A percentile compares a stretch with the other conserved stretches of the same genome.
Conservation (phyloP, 2,329 filamentous ascomycete species). For the Leptographium lundbergii region DNA sequence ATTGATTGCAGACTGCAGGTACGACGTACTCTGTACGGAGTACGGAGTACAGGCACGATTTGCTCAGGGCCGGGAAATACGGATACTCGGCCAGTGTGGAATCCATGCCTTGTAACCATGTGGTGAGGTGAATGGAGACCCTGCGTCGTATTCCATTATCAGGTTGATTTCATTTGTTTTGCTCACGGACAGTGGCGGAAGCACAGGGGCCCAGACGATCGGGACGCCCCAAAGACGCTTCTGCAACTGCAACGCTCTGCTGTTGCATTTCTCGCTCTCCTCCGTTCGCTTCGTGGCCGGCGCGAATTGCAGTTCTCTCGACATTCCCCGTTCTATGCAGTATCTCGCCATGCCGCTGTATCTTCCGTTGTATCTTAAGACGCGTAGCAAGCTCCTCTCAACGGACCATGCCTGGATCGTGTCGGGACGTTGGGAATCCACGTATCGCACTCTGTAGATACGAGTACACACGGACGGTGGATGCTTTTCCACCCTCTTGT, state of each 20-base stretch:
- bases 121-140: background rate
- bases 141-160: background rate
- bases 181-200: background rate
- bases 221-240: background rate
- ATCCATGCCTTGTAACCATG: background rate
- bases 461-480: too few species aligned
- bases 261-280: background rate
- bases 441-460: too few species aligned
- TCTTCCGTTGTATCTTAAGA: too few species aligned
- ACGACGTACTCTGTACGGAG: too few species aligned
- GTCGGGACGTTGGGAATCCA: too few species aligned
- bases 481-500: too few species aligned
- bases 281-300: background rate
- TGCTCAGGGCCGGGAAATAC: background rate
- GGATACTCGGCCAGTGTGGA: background rate
- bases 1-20: background rate
- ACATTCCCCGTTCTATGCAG: too few species aligned
- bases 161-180: background rate
- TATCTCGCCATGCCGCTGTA: too few species aligned
- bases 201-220: constrained; percentile 5
- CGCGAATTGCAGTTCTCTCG: background rate
- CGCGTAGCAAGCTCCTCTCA: too few species aligned
- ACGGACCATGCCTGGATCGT: too few species aligned
- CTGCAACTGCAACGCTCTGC: background rate
- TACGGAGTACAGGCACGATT: background rate